Conservation (phyloP, 208 protist genomes). For the Trichomonas vaginalis region DNA sequence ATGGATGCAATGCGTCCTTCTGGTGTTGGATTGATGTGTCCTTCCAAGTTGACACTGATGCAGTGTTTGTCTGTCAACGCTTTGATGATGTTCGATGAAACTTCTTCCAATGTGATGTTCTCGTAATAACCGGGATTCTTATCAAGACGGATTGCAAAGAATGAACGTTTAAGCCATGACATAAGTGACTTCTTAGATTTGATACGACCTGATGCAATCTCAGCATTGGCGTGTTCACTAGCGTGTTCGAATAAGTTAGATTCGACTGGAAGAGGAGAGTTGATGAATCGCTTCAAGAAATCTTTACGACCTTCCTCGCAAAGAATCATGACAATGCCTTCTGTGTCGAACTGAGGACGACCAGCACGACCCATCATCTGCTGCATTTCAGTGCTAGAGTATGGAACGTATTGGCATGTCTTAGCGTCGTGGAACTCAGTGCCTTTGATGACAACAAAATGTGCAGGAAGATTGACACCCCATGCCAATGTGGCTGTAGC, state of each 20-base stretch:
- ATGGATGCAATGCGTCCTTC: background rate
- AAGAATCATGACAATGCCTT: slow-evolving; percentile 67
- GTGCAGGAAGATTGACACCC: slow-evolving; percentile 98
- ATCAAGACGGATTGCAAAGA: background rate
- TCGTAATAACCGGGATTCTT: slow-evolving; percentile 17
- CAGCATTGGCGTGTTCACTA: slow-evolving; percentile 94
- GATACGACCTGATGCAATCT: slow-evolving; percentile 65
- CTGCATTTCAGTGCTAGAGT: slow-evolving; percentile 93
- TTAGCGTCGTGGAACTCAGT: slow-evolving; percentile 96
- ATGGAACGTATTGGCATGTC: slow-evolving; percentile 84
- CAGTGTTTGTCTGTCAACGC: background rate
- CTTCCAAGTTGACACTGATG: background rate
- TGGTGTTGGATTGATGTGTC: background rate
- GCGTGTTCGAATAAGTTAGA: slow-evolving; percentile 70
- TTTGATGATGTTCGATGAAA: background rate
- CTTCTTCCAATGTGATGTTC: background rate
- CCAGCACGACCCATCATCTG: slow-evolving; percentile 98
- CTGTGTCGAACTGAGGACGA: slow-evolving; percentile 56
- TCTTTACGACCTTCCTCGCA: slow-evolving; percentile 89
- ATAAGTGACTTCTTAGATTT: background rate
- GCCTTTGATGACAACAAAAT: slow-evolving; percentile 98
- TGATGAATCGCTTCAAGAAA: slow-evolving; percentile 84
- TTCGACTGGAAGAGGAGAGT: slow-evolving; percentile 92
- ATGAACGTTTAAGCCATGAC: background rate
- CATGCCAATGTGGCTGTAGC: slow-evolving; percentile 99